Base-by-base conservation (phyloP, 2,329 filamentous ascomycete species). In the Septoria petroselini region DNA sequence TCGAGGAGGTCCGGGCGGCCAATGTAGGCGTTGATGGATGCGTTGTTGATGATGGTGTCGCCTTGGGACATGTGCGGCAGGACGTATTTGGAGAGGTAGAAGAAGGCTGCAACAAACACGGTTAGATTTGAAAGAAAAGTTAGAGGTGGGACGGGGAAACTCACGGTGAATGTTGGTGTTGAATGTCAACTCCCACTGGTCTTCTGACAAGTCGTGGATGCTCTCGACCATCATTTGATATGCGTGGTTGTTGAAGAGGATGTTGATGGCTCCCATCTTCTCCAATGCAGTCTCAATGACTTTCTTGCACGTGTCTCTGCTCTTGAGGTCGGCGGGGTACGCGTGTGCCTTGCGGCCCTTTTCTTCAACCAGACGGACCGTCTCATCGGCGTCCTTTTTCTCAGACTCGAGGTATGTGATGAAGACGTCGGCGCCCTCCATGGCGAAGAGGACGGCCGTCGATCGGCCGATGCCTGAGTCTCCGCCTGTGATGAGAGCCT, bases 1-100 rank as follows among this genome's bases (percentile, higher is more conserved):
- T 93, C 87, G 41, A 93, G 79, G 1, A 91, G 77, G 61, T 91
- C 87, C 0, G 84, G 84, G 1, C 86, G 84, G 31, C 88, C 88
- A 50, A 90, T 80, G 70, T 91, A 93, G 19, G 84, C 86, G 67
- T 91, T 91, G 66, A 93, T 84, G 25, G 85, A 90, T 37, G 86
- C 83, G 65, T 88, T 90, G 73, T 91, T 93, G 77, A 94, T 89
- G 67, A 94, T 89, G 19, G 81, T 83, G 48, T 81, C 78, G 29
- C 88, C 88, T n/a, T 69, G 68, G 63, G 81, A 79, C 82, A 93
- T 86, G 69, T 91, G 84, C 0, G 82, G 82, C 8, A 93, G 75
- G 9, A 78, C 71, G 64, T 91, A 88, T 68, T 93, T 93, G 53
- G 86, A 78, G 29, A 91, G 75, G 72, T 83, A 91, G 75, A 90